A percentile compares a stretch with the other conserved stretches of the same genome.
These are phyloP conservation scores for Wickerhamomyces subpelliculosus DNA, from an alignment of 805 yeast genomes.

Conservation along the genomic window DNA sequence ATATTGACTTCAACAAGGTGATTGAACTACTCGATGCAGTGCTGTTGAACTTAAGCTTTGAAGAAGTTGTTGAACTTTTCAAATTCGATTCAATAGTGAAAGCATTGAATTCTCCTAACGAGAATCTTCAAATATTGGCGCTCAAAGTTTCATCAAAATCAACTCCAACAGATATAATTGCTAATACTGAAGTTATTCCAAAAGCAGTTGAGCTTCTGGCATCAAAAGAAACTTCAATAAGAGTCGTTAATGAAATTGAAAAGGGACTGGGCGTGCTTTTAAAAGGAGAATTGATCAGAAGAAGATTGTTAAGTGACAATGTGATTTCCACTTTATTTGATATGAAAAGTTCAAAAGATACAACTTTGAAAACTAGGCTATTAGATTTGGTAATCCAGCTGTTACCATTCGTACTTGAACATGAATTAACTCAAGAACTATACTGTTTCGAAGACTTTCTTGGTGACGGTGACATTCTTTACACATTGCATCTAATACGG, in stretches of 20 bases:
- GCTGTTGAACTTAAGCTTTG: conserved; percentile 11
- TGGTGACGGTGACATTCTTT: conserved; percentile 9
- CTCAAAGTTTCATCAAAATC: conserved; percentile 16
- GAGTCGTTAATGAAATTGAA: conserved; percentile 16
- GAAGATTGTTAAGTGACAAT: conserved; percentile 12
- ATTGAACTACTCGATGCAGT: conserved; percentile 12
- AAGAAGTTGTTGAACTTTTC: conserved; percentile 10
- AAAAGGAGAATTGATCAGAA: conserved; percentile 12
- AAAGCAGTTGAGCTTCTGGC: conserved; percentile 5
- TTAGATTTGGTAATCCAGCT: conserved; percentile 8
- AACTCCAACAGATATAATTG: conserved; percentile 16
- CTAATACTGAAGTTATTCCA: conserved; percentile 18
- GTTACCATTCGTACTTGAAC: conserved; percentile 7
- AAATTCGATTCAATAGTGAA: conserved; percentile 11
- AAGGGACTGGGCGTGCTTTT: conserved; percentile 8
- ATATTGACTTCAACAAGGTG: conserved; percentile 8
- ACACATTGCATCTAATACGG: conserved; percentile 9
- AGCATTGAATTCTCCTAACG: conserved; percentile 13
- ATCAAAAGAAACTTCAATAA: conserved; percentile 2
- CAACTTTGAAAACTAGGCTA: conserved; percentile 7
- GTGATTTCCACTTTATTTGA: conserved; percentile 2
- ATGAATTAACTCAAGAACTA: conserved; percentile 10
- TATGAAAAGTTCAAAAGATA: conserved; percentile 5
- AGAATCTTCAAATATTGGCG: conserved; percentile 14
- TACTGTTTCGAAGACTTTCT: conserved; percentile 6